Base-by-base conservation (phyloP, 2,329 filamentous ascomycete genomes). In the Sporothrix brasiliensis region DNA sequence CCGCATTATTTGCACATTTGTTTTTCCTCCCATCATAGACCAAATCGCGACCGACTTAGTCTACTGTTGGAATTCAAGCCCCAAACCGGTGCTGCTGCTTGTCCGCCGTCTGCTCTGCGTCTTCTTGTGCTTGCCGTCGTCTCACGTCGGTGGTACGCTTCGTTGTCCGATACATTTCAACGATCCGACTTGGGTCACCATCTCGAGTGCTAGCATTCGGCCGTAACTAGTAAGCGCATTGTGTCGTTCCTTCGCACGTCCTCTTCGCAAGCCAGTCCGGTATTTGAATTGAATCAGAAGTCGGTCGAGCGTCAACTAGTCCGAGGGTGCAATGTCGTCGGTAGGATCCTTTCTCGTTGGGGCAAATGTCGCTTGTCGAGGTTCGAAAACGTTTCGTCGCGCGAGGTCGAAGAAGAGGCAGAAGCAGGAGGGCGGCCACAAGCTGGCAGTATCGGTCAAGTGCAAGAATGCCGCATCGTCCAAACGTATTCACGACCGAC, bases 401-500 rank as follows among this genome's bases (percentile, higher is more conserved):
- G n/a, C 21, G 41, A 65, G 21, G 44, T 39, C 66, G 66, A 34
- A 21, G 54, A 30, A 58, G 54, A 34, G 27, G 24, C 24, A 61
- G 27, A 58, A 49, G 9, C 21, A 52, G 21, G 30, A 49, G 49
- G 47, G 30, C 27, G 39, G 41, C 16, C 41, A 21, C 10, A 63
- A 10, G 65, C 27, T 11, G 41, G 41, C 52, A 67, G 52, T 60
- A 66, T n/a, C 63, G 27, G 52, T 66, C 63, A 47, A n/a, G 19
- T 53, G 44, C 47, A 66, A 66, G 27, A 63, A 14, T 24, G 63
- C 34, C 47, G 63, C 14, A 19, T 52, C 47, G 9, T 30, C 7
- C 24, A 39, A 52, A 11, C 19, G 24, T 24, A 11, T n/a, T 53
- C 39, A 44, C 14, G 9, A 61, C 16, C 52, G 24, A 74, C 74